These are phyloP conservation scores for Passiflora organensis DNA, from an alignment of 345 rosid genomes.

Conservation along the genomic window DNA sequence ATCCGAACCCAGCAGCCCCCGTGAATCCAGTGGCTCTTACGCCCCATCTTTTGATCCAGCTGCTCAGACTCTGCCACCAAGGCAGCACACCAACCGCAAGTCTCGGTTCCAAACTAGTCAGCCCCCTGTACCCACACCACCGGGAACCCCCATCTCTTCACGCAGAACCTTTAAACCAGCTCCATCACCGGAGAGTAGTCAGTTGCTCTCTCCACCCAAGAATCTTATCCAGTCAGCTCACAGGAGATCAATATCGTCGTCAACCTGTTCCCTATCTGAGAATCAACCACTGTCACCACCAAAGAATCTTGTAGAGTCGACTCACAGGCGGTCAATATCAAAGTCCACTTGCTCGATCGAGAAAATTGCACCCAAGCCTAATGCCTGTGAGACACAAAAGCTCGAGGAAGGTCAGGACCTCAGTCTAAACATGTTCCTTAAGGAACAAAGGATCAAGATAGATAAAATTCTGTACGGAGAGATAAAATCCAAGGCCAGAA, in stretches of 20 bases:
- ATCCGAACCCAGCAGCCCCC: conserved; percentile 10
- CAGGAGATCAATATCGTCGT: conserved; percentile 38
- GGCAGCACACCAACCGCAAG: conserved; percentile 33
- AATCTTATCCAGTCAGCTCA: conserved; percentile 29
- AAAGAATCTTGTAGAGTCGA: conserved; percentile 48
- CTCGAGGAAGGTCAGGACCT: conserved; percentile 22
- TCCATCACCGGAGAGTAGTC: conserved; percentile 19
- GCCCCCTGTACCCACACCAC: conserved; percentile 18
- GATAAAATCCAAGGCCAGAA: conserved; percentile 35
- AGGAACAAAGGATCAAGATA: conserved; percentile 39
- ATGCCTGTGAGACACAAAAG: conserved; percentile 13
- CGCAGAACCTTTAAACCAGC: conserved; percentile 29
- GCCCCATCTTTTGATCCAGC: conserved; percentile 14
- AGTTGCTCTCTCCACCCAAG: conserved; percentile 45
- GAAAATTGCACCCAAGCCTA: conserved; percentile 22
- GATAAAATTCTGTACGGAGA: conserved; percentile 36
- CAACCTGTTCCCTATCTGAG: conserved; percentile 26
- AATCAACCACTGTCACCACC: conserved; percentile 43
- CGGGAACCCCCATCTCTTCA: conserved; percentile 24
- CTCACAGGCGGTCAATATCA: conserved; percentile 37
- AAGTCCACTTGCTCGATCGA: conserved; percentile 46
- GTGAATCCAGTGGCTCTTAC: not conserved
- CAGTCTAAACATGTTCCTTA: conserved; percentile 44
- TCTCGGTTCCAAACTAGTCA: conserved; percentile 44
- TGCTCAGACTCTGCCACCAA: conserved; percentile 30